Evolutionary conservation across 2,329 filamentous ascomycete species (phyloP).

Genomic region (Colletotrichum sidae): DNA sequence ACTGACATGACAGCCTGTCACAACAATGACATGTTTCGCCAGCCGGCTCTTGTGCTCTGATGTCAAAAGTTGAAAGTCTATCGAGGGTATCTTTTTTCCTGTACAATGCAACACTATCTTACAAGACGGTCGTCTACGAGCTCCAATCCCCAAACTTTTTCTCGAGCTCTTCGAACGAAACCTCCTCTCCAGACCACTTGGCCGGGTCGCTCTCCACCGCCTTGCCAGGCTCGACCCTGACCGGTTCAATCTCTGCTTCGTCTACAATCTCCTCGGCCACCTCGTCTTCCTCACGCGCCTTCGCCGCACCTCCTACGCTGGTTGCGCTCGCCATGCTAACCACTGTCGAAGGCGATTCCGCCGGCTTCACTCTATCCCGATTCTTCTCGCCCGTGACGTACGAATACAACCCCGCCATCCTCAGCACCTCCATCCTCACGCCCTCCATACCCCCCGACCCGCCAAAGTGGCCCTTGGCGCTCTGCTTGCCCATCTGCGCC

Average conservation of each 20-base stretch:
- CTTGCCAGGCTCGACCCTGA: slow-evolving; percentile 25
- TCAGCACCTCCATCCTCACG: slow-evolving; percentile 52
- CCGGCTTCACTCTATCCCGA: not conserved
- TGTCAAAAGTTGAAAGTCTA: not conserved
- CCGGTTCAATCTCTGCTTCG: not conserved
- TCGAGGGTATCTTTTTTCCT: slow-evolving; percentile 24
- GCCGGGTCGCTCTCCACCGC: slow-evolving; percentile 33
- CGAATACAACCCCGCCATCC: slow-evolving; percentile 52
- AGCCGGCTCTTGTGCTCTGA: no score
- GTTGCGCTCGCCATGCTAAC: no score
- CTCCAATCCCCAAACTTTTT: slow-evolving; percentile 37
- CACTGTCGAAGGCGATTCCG: no score
- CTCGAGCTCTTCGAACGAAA: slow-evolving; percentile 50
- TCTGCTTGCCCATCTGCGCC: slow-evolving; percentile 49
- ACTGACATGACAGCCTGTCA: no score
- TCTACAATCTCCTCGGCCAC: not conserved
- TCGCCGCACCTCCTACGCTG: not conserved
- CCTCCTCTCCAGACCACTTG: slow-evolving; percentile 46
- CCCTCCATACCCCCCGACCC: slow-evolving; percentile 54
- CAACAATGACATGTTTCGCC: no score
- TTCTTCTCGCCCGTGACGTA: slow-evolving; percentile 7
- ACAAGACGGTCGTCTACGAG: not conserved
- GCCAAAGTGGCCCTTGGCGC: slow-evolving; percentile 40
- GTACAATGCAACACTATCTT: slow-evolving; percentile 18
- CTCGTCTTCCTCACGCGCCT: not conserved